Percentiles rank a stretch among this genome's conserved stretches.
Conservation (phyloP, 78 protist species). For the Mastigamoeba balamuthi region DNA sequence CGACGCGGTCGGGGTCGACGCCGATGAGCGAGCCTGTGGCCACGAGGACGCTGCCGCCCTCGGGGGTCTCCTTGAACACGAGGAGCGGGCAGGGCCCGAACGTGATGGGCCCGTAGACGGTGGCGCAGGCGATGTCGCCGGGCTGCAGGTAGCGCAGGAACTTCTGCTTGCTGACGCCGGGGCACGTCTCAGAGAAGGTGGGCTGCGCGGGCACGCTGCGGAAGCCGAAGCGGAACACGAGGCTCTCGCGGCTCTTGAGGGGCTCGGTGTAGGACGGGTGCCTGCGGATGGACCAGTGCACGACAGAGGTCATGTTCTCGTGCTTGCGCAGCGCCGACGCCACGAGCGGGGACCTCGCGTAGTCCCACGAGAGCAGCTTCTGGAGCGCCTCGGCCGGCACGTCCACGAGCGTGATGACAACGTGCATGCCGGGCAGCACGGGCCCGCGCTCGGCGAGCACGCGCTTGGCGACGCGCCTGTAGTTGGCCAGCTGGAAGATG, state of each 20-base stretch:
- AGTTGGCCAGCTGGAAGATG: constrained; percentile 80
- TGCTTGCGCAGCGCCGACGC: constrained; percentile 55
- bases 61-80: constrained; percentile 23
- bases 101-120: constrained; percentile 70
- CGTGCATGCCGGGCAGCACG: constrained; percentile 32
- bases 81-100: constrained; percentile 66
- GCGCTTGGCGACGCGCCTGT: constrained; percentile 21
- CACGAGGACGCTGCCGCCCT: constrained; percentile 14
- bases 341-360: constrained; percentile 5
- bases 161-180: constrained; percentile 59
- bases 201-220: constrained; percentile 50
- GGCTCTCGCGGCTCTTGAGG: constrained; percentile 38
- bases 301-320: constrained; percentile 83
- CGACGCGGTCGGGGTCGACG: constrained; percentile 82
- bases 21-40: constrained; percentile 61
- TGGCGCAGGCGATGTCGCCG: constrained; percentile 37
- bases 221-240: constrained; percentile 55
- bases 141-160: constrained; percentile 60
- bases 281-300: constrained; percentile 59
- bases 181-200: constrained; percentile 48
- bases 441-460: not conserved
- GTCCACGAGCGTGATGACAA: constrained; percentile 24
- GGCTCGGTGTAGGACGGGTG: constrained; percentile 30
- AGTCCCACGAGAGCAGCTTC: not conserved
- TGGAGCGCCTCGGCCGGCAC: constrained; percentile 12